Percentiles rank a stretch among this genome's conserved stretches.
Evolutionary conservation across 768 basidiomycete species (phyloP).

Genomic region (Mycena kentingensis): DNA sequence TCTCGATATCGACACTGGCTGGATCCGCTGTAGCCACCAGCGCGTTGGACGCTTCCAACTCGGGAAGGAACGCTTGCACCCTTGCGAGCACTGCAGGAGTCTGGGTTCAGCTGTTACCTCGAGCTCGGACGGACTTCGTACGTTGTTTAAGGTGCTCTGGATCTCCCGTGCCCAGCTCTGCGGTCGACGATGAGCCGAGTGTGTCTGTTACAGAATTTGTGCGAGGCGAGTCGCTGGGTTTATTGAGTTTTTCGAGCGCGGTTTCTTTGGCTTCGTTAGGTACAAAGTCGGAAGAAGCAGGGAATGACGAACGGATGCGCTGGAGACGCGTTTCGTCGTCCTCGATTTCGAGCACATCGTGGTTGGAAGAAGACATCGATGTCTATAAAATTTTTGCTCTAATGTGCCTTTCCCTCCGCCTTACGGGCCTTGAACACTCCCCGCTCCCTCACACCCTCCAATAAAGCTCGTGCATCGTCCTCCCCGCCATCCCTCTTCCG

Average conservation of each 20-base stretch:
- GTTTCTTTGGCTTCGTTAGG: slow-evolving; percentile 8
- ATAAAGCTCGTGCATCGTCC: slow-evolving; percentile 52
- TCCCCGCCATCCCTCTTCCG: slow-evolving; percentile 37
- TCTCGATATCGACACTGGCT: slow-evolving; percentile 50
- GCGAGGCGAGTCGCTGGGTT: background rate
- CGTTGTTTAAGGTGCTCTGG: background rate
- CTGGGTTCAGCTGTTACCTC: background rate
- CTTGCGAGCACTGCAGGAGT: slow-evolving; percentile 45
- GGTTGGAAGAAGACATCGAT: too few species aligned
- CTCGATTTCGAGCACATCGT: slow-evolving; percentile 14
- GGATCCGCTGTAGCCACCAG: slow-evolving; percentile 41
- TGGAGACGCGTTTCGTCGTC: slow-evolving; percentile 19
- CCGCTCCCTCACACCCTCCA: slow-evolving; percentile 56
- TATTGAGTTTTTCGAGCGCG: slow-evolving; percentile 20
- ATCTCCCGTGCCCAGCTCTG: background rate
- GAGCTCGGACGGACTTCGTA: background rate
- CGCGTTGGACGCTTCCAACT: slow-evolving; percentile 49
- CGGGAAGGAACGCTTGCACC: slow-evolving; percentile 49
- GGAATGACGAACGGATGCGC: slow-evolving; percentile 13
- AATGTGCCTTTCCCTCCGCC: slow-evolving; percentile 65
- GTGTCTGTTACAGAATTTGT: background rate
- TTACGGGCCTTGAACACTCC: slow-evolving; percentile 73
- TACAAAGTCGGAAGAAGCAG: background rate
- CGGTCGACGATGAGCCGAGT: background rate
- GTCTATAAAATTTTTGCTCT: too few species aligned